Evolutionary conservation across 2,329 filamentous ascomycete species (phyloP), one percentile per base, ranked within the genome.

Genomic region (Diplocarpon rosae): DNA sequence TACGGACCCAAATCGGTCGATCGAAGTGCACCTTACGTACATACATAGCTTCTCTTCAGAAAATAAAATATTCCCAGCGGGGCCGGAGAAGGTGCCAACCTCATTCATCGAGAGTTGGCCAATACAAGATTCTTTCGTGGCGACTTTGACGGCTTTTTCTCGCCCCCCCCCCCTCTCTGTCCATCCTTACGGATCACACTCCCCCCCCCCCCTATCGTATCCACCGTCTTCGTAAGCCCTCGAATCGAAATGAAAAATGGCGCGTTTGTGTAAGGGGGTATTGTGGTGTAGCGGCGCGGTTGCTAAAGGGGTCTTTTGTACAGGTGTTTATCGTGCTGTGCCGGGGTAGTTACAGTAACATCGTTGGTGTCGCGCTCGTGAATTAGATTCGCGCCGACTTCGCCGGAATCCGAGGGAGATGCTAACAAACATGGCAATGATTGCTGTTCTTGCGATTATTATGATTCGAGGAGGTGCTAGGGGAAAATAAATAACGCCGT

Each of bases 351-450:
- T 44, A 39, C 43, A 47, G 47, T 37, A 38, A 39, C 38, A 45
- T 45, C 43, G 29, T 28, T 31, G 37, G 37, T 40, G 43, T 24
- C 39, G 43, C 42, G 28, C 41, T 46, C 43, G 42, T 48, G 47
- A 3, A 31, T 39, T 53, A 39, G 49, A 54, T 53, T 50, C 53
- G 38, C 43, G 51, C 52, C 53, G 53, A 56, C 53, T 56, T 56
- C 53, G 53, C 50, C 50, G 52, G 53, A 56, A 55, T 52, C 45
- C 44, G 48, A 49, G 32, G 40, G 30, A 33, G 32, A 38, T 48
- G 39, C 46, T 37, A 32, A 51, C 43, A 46, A 42, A 36, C 41
- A 39, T 43, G 41, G 45, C 42, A 37, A 16, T 49, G 45, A 33
- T 42, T 45, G 40, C 37, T 37, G 30, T 14, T 12, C 3, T n/a